Conservation (phyloP, 441 rosid genomes). For the Populus hybrid region DNA sequence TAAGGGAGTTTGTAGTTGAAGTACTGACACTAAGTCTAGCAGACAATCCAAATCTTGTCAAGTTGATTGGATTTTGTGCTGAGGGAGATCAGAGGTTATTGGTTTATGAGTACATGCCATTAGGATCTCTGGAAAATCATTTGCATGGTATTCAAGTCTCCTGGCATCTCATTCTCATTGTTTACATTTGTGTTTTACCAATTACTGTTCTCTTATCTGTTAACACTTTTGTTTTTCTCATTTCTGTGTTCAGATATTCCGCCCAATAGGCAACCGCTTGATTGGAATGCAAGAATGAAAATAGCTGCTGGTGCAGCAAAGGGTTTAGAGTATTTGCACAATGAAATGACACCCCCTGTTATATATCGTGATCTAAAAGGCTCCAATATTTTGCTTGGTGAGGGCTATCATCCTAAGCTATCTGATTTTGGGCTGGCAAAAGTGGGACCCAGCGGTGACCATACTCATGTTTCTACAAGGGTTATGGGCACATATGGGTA, state of each 20-base stretch:
- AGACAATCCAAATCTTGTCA: slow-evolving; percentile 80
- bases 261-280: slow-evolving; percentile 64
- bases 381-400: slow-evolving; percentile 86
- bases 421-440: slow-evolving; percentile 94
- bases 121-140: slow-evolving; percentile 90
- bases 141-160: slow-evolving; percentile 59
- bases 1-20: slow-evolving; percentile 83
- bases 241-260: slow-evolving; percentile 57
- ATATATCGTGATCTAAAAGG: slow-evolving; percentile 89
- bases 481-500: slow-evolving; percentile 98
- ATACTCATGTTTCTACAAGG: slow-evolving; percentile 92
- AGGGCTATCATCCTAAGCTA: slow-evolving; percentile 75
- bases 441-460: slow-evolving; percentile 89
- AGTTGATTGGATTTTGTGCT: slow-evolving; percentile 85
- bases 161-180: slow-evolving; percentile 1
- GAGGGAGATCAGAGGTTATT: slow-evolving; percentile 87
- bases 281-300: slow-evolving; percentile 21
- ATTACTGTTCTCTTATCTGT: not conserved
- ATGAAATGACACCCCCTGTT: slow-evolving; percentile 75
- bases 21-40: slow-evolving; percentile 74
- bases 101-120: slow-evolving; percentile 25
- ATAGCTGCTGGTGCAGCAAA: slow-evolving; percentile 96
- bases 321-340: slow-evolving; percentile 92
- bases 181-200: not conserved
- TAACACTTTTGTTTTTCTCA: not conserved